phyloP scores from a whole-genome alignment of 2,329 filamentous ascomycete species.

The Mycosphaerella arachidis region DNA sequence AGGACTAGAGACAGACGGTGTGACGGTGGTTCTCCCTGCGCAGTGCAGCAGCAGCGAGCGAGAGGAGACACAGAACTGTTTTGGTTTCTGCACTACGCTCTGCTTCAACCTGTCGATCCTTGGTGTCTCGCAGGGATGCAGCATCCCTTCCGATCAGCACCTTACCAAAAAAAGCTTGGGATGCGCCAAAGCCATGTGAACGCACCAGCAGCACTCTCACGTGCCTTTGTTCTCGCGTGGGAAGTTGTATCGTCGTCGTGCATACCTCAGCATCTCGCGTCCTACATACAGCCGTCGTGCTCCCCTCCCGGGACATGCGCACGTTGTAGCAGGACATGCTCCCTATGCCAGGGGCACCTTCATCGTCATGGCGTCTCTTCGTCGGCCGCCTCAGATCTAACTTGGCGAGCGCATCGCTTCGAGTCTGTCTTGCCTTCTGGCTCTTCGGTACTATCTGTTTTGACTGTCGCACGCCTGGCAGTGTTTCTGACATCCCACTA shows the following conservation, averaged over 20 bases:
- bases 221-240: background rate
- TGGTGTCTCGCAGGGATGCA: background rate
- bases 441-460: conserved; percentile 67
- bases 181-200: background rate
- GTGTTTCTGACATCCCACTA: background rate
- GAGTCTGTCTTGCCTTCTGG: conserved; percentile 82
- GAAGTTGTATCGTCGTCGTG: background rate
- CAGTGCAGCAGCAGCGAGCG: background rate
- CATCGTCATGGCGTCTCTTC: conserved; percentile 70
- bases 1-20: background rate
- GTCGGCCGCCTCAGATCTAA: conserved; percentile 59
- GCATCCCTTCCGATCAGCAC: background rate
- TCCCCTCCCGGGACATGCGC: background rate
- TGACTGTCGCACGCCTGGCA: background rate
- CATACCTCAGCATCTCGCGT: background rate
- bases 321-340: conserved; percentile 28
- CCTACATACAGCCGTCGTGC: background rate
- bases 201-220: background rate
- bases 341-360: conserved; percentile 54
- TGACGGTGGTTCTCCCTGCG: background rate
- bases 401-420: conserved; percentile 63
- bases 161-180: background rate
- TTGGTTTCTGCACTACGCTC: background rate
- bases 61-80: background rate
- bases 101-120: background rate